Evolutionary conservation across 2,329 filamentous ascomycete species (phyloP), one percentile per base, ranked within the genome.

Genomic region (Alternaria rosae): DNA sequence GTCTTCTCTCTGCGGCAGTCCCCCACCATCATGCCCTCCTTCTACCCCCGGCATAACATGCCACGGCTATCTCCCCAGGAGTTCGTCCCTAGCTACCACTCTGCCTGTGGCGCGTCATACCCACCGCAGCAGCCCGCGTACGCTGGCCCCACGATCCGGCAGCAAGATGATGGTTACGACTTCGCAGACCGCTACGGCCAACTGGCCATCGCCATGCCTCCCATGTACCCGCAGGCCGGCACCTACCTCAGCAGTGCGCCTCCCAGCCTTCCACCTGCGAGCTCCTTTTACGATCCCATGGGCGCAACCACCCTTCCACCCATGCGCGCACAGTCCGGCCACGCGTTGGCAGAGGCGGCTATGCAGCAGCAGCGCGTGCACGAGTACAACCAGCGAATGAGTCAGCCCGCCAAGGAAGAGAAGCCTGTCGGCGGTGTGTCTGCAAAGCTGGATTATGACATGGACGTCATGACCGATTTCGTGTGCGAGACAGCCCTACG

Each of bases 391-490:
- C 78, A 81, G 66, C 79, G 73, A 52, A 64, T 67, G n/a, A 68
- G 78, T 52, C 78, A 80, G 59, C 77, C 78, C 54, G 70, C 71
- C 25, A 89, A 89, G 78, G 87, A 89, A 71, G 88, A 89, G 70
- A 89, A 89, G 78, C 82, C 87, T n/a, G 87, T 87, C 57, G 93
- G 94, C 78, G 94, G 94, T 73, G 94, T 97, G 41, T 95, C 94
- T 73, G 93, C 93, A 75, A 92, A 96, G 82, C 88, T 97, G 81
- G 94, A 97, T 84, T 97, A 97, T 80, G 93, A 97, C 81, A 94
- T 97, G 88, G 93, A 97, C 78, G 85, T 91, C 80, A 97, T 97
- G 94, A 91, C 93, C 66, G 93, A 97, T 78, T 97, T 97, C 81
- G 93, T 97, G 77, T 91, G 92, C 66, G 92, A 97, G 78, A 96